Percentiles rank a stretch among this genome's conserved stretches.
These are phyloP conservation scores for Lactarius akahatsu DNA, from an alignment of 768 basidiomycete species.

Conservation along the genomic window DNA sequence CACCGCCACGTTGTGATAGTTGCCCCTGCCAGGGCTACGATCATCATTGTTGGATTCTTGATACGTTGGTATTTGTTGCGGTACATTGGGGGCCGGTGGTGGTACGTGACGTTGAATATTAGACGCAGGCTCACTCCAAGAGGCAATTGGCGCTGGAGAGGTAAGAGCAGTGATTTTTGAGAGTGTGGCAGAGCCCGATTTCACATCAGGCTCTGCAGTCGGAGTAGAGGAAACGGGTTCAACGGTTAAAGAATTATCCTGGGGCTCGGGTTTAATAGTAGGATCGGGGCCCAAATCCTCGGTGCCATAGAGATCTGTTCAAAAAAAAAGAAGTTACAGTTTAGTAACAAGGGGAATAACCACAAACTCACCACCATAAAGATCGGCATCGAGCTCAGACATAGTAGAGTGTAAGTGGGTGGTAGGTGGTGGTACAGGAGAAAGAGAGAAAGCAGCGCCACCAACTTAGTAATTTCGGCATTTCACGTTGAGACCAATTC, in stretches of 20 bases:
- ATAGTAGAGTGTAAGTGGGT: slow-evolving; percentile 37
- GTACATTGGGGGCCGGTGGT: slow-evolving; percentile 4
- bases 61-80: slow-evolving; percentile 31
- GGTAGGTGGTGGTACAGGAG: slow-evolving; percentile 32
- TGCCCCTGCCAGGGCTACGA: slow-evolving; percentile 36
- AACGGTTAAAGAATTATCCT: slow-evolving; percentile 19
- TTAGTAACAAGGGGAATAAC: neutral
- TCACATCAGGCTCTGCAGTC: slow-evolving; percentile 1
- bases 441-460: slow-evolving; percentile 27
- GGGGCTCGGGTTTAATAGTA: slow-evolving; percentile 34
- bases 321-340: slow-evolving; percentile 7
- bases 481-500: slow-evolving; percentile 23
- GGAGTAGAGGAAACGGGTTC: slow-evolving; percentile 17
- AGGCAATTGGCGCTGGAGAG: slow-evolving; percentile 18
- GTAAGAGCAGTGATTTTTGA: neutral
- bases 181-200: neutral
- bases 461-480: slow-evolving; percentile 13
- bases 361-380: slow-evolving; percentile 71
- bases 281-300: slow-evolving; percentile 57
- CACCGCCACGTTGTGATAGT: slow-evolving; percentile 35
- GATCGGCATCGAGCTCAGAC: slow-evolving; percentile 85
- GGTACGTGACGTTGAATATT: slow-evolving; percentile 8
- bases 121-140: slow-evolving; percentile 25
- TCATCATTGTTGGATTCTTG: slow-evolving; percentile 30
- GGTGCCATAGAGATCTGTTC: slow-evolving; percentile 55